phyloP scores from a whole-genome alignment of 768 basidiomycete species.

The Pholiota conissans region DNA sequence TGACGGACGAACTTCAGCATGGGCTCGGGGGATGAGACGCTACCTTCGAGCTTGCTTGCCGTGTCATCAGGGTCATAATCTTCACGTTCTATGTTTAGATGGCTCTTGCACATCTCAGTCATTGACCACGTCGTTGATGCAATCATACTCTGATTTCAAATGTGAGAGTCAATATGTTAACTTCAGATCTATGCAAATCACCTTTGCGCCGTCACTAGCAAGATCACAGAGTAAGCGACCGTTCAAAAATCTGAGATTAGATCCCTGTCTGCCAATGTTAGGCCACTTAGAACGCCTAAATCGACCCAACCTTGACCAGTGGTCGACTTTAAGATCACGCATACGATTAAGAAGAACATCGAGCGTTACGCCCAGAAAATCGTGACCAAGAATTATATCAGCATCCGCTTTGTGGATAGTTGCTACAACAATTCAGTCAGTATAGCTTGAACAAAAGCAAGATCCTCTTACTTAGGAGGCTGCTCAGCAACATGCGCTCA shows the following conservation, averaged over 20 bases:
- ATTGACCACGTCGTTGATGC: conserved; percentile 97
- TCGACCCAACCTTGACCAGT: conserved; percentile 93
- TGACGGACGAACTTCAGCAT: conserved; percentile 89
- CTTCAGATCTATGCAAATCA: conserved; percentile 23
- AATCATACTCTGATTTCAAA: conserved; percentile 78
- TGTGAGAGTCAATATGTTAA: background rate
- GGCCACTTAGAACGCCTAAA: conserved; percentile 87
- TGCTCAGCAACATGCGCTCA: conserved; percentile 85
- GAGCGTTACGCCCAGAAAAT: conserved; percentile 86
- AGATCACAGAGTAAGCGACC: conserved; percentile 92
- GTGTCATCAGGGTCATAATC: conserved; percentile 98
- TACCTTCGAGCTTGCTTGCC: conserved; percentile 84
- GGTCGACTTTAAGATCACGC: conserved; percentile 86
- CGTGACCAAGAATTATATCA: conserved; percentile 92
- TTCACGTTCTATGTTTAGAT: conserved; percentile 82
- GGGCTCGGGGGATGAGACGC: conserved; percentile 69
- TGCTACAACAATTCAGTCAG: conserved; percentile 37
- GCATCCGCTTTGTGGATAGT: conserved; percentile 86
- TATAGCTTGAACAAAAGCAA: background rate
- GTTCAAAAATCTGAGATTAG: conserved; percentile 79
- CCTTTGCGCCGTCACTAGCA: conserved; percentile 93
- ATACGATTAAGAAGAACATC: conserved; percentile 91
- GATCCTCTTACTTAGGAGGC: conserved; percentile 60
- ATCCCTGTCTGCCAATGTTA: conserved; percentile 75
- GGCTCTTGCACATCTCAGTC: conserved; percentile 93